Conservation (phyloP, 2,329 filamentous ascomycete genomes). For the Chlorencoelia australis region DNA sequence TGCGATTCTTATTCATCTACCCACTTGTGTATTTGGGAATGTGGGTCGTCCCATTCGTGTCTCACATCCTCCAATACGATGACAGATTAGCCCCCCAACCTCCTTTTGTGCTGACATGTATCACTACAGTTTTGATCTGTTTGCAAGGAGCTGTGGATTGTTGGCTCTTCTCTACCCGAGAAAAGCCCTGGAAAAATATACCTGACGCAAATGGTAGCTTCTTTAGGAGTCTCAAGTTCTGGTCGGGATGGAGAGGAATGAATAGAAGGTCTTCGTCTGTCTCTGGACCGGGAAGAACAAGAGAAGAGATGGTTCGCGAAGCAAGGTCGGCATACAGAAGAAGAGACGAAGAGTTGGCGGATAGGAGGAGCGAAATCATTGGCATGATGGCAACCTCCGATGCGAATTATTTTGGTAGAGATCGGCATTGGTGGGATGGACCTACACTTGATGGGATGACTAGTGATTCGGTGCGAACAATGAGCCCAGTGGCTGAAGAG, state of each 20-base stretch:
- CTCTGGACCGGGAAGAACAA: constrained; percentile 34
- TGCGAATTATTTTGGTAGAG: constrained; percentile 12
- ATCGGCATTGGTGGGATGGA: constrained; percentile 29
- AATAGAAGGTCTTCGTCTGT: constrained; percentile 27
- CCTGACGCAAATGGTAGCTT: constrained; percentile 31
- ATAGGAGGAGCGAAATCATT: constrained; percentile 28
- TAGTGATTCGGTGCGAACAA: constrained; percentile 2
- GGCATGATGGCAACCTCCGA: constrained; percentile 8
- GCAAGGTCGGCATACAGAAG: constrained; percentile 38
- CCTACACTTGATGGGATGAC: constrained; percentile 10
- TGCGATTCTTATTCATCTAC: constrained; percentile 67
- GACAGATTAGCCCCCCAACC: constrained; percentile 39
- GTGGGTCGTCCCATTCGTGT: constrained; percentile 63
- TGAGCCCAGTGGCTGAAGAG: constrained; percentile 21
- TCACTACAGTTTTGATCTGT: constrained; percentile 47
- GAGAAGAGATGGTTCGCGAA: constrained; percentile 44
- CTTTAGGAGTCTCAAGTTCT: constrained; percentile 27
- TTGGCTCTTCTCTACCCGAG: constrained; percentile 55
- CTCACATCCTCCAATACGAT: constrained; percentile 50
- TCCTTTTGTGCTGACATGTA: constrained; percentile 45
- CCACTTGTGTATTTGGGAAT: constrained; percentile 61
- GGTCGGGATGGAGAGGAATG: constrained; percentile 18
- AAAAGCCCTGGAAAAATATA: constrained; percentile 60
- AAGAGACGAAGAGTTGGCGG: constrained; percentile 37
- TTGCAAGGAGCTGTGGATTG: constrained; percentile 60